Percentiles rank a stretch among this genome's conserved stretches.
phyloP scores from a whole-genome alignment of 805 yeast species.

The Metschnikowia drakensbergensis region DNA sequence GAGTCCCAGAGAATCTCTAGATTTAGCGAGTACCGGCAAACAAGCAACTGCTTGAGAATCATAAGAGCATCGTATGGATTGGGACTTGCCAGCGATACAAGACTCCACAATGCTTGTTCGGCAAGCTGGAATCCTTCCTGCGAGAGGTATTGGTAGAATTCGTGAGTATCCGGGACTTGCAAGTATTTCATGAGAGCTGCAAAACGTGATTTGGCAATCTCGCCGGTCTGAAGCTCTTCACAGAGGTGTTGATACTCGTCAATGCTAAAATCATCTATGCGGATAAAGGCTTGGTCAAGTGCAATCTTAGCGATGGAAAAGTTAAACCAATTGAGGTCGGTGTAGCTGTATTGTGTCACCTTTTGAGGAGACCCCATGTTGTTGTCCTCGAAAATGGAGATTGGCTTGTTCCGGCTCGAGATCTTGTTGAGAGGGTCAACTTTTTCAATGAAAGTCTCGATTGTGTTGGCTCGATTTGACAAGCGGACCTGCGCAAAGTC shows the following conservation, averaged over 20 bases:
- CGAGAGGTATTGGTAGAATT: slow-evolving; percentile 17
- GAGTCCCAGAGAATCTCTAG: slow-evolving; percentile 23
- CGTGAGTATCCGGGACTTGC: slow-evolving; percentile 15
- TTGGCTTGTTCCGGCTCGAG: slow-evolving; percentile 32
- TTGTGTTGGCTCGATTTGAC: slow-evolving; percentile 18
- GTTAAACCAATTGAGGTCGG: slow-evolving; percentile 39
- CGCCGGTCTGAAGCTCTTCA: slow-evolving; percentile 7
- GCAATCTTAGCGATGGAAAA: slow-evolving; percentile 30
- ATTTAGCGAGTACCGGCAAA: slow-evolving; percentile 22
- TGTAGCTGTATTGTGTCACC: slow-evolving; percentile 28
- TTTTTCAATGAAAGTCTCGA: slow-evolving; percentile 36
- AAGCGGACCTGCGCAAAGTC: slow-evolving; percentile 20
- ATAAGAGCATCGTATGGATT: slow-evolving; percentile 30
- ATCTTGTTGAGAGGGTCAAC: slow-evolving; percentile 40
- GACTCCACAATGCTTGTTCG: slow-evolving; percentile 22
- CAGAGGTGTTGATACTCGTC: slow-evolving; percentile 19
- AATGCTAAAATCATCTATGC: slow-evolving; percentile 10
- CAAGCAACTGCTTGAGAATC: slow-evolving; percentile 34
- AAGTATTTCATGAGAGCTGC: slow-evolving; percentile 17
- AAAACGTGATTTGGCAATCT: slow-evolving; percentile 14
- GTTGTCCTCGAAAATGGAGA: slow-evolving; percentile 39
- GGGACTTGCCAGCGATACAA: slow-evolving; percentile 11
- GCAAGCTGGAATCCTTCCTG: slow-evolving; percentile 15
- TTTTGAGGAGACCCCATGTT: slow-evolving; percentile 35
- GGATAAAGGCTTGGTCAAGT: slow-evolving; percentile 10